A percentile compares a stretch with the other conserved stretches of the same genome.
Conservation (phyloP, 2,329 filamentous ascomycete genomes). For the Niveomyces coronatus region DNA sequence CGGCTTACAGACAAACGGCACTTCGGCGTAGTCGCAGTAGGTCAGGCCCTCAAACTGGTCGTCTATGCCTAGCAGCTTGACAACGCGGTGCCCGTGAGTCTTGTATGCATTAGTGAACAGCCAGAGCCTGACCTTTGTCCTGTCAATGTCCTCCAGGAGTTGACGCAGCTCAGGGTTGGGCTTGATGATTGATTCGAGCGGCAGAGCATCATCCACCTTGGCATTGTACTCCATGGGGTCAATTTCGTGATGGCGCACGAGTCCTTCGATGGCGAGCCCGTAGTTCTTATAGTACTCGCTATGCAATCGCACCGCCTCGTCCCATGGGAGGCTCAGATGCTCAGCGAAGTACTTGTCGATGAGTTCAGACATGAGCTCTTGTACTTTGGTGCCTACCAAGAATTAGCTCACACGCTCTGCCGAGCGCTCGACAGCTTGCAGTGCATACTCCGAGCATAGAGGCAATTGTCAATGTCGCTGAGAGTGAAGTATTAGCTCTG, state of each 20-base stretch:
- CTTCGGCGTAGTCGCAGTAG: slow-evolving; percentile 75
- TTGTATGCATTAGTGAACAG: slow-evolving; percentile 94
- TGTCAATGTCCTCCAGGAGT: slow-evolving; percentile 75
- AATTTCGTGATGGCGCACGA: slow-evolving; percentile 89
- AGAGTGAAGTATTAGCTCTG: neutral
- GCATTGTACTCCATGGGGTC: slow-evolving; percentile 90
- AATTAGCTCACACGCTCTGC: neutral
- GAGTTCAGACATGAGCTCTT: slow-evolving; percentile 77
- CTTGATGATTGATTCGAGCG: slow-evolving; percentile 73
- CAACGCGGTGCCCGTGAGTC: slow-evolving; percentile 74
- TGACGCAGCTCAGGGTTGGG: slow-evolving; percentile 64
- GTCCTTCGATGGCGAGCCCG: slow-evolving; percentile 90
- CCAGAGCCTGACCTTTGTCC: slow-evolving; percentile 76
- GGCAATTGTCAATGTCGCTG: slow-evolving; percentile 97
- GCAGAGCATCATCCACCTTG: slow-evolving; percentile 89
- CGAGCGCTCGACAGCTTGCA: no score
- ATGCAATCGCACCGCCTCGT: slow-evolving; percentile 81
- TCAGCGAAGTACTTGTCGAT: slow-evolving; percentile 56
- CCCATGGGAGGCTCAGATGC: slow-evolving; percentile 62
- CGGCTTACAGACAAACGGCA: slow-evolving; percentile 79
- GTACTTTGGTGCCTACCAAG: slow-evolving; percentile 59
- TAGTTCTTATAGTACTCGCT: slow-evolving; percentile 92
- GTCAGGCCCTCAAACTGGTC: slow-evolving; percentile 92
- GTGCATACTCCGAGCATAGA: slow-evolving; percentile 78
- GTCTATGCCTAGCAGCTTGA: slow-evolving; percentile 69